phyloP scores from a whole-genome alignment of 495 filamentous ascomycete genomes.

The Penicillium soppii region DNA sequence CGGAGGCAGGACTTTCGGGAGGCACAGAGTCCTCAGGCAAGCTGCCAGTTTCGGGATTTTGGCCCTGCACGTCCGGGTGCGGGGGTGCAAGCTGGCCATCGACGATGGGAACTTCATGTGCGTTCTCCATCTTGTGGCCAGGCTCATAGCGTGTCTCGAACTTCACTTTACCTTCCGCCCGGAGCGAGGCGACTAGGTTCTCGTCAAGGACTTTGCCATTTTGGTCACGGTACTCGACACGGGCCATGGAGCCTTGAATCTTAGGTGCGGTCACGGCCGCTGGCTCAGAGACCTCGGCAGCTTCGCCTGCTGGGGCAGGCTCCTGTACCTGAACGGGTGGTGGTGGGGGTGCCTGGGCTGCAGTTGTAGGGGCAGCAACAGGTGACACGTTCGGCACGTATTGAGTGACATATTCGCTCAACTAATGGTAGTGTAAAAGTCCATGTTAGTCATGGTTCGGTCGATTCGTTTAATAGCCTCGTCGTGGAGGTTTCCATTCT shows the following conservation, averaged over 20 bases:
- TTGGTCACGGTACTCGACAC: conserved; percentile 92
- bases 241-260: conserved; percentile 70
- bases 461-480: conserved; percentile 26
- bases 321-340: conserved; percentile 16
- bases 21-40: conserved; percentile 35
- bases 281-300: conserved; percentile 19
- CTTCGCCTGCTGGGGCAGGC: conserved; percentile 12
- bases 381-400: conserved; percentile 15
- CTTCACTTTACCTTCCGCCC: conserved; percentile 77
- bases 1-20: conserved; percentile 42
- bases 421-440: conserved; percentile 22
- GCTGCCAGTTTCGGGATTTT: conserved; percentile 61
- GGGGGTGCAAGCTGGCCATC: conserved; percentile 72
- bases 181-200: conserved; percentile 76
- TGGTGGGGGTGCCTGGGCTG: conserved; percentile 10
- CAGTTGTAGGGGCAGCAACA: conserved; percentile 27
- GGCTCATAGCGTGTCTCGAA: conserved; percentile 96
- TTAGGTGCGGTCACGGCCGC: conserved; percentile 53
- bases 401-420: conserved; percentile 43
- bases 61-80: conserved; percentile 80
- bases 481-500: conserved; percentile 32
- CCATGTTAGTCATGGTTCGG: conserved; percentile 31
- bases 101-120: conserved; percentile 56
- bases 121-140: conserved; percentile 59
- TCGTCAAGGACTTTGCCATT: conserved; percentile 84